Base-by-base conservation (phyloP, 2,329 filamentous ascomycete genomes). In the Coniella lustricola region DNA sequence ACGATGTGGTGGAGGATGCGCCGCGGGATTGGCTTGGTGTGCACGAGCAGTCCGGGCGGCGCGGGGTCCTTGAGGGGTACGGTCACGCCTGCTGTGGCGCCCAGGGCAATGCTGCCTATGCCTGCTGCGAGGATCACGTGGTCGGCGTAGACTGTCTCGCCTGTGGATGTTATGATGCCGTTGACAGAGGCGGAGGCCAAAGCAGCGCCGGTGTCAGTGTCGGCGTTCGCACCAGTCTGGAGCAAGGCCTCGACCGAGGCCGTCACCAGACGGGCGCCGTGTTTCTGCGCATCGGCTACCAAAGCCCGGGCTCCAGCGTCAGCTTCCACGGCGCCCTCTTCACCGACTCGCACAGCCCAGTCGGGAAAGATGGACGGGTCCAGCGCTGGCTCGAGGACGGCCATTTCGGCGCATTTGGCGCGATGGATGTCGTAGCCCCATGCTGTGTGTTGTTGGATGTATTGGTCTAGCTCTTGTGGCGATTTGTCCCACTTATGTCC, bases 321-420 rank as follows among this genome's bases (percentile, higher is more conserved):
- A n/a, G 63, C 56, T 55, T 61, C 62, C 38, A 66, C 51, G n/a
- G 58, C 43, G 47, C 64, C 57, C 42, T 67, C 58, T 33, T 61
- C 70, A 8, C 77, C 74, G 0, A 64, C 90, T 12, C 85, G 91
- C 60, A 53, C 36, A 7, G 40, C 48, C 51, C 51, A 51, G 20
- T 53, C 48, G 13, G 49, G 51, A 13, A 51, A 14, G 8, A 9
- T 31, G 3, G 54, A 43, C 9, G 35, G 14, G 7, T 50, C 35
- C 21, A 64, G 50, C 12, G 32, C n/a, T 7, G 58, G 59, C 51
- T 61, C 58, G 10, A 56, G 48, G 12, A 49, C 53, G 10, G 41
- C 43, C 10, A 58, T 56, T 31, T 57, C 52, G 3, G 55, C 45
- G 9, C 47, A 46, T 13, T 56, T 48, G 10, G 60, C 50, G 12